phyloP scores from a whole-genome alignment of 1,284 basidiomycete species.

The Dichomitus squalens region DNA sequence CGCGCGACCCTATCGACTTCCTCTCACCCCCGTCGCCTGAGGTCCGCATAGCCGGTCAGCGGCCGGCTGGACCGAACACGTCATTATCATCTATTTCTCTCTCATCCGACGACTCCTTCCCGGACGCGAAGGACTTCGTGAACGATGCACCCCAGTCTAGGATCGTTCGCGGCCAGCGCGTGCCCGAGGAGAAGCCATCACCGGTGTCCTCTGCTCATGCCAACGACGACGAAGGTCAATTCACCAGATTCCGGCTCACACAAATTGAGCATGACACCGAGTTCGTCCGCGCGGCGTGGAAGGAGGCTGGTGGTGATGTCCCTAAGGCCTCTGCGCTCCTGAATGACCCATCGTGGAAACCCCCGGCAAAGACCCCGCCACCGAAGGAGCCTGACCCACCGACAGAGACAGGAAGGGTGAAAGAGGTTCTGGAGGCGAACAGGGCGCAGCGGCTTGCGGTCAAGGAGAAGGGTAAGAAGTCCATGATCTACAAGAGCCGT shows the following conservation, averaged over 20 bases:
- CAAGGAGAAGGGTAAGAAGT: conserved; percentile 75
- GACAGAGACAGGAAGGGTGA: conserved; percentile 58
- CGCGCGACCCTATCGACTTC: conserved; percentile 41
- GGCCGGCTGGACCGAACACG: conserved; percentile 42
- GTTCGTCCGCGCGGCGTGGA: conserved; percentile 65
- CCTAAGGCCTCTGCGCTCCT: conserved; percentile 60
- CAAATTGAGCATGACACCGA: conserved; percentile 51
- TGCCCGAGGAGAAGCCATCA: conserved; percentile 20
- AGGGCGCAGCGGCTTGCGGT: conserved; percentile 62
- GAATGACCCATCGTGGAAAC: conserved; percentile 58
- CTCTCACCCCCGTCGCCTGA: conserved; percentile 59
- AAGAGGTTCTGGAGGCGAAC: conserved; percentile 68
- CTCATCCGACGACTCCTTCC: conserved; percentile 63
- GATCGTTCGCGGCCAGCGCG: conserved; percentile 53
- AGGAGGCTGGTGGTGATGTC: conserved; percentile 56
- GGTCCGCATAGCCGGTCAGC: conserved; percentile 52
- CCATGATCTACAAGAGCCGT: conserved; percentile 74
- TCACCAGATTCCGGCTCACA: conserved; percentile 60
- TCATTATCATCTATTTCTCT: conserved; percentile 46
- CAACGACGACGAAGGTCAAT: conserved; percentile 35
- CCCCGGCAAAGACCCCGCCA: conserved; percentile 26
- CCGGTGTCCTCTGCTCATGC: conserved; percentile 19
- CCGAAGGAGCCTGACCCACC: conserved; percentile 33
- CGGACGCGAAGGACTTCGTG: conserved; percentile 45
- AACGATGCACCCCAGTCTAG: conserved; percentile 51